These are phyloP conservation scores for Plasmodium yoelii DNA, from an alignment of 169 alveolate genomes.

Conservation along the genomic window DNA sequence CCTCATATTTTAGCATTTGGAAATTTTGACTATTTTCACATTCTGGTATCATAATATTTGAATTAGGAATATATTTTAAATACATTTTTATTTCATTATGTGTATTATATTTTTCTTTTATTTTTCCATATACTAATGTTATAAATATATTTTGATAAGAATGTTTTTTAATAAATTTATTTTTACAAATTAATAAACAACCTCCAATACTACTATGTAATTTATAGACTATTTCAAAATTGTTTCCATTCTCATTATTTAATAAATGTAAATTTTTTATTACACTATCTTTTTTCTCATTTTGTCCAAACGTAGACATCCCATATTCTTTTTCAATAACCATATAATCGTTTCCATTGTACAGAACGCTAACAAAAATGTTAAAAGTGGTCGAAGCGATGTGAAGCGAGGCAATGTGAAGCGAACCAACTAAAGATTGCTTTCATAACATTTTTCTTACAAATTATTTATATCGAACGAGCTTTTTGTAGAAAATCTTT, in stretches of 20 bases:
- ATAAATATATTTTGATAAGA: slow-evolving; percentile 37
- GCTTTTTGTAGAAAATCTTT: slow-evolving; percentile 23
- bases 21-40: slow-evolving; percentile 8
- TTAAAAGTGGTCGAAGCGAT: too few relatives aligned
- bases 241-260: background rate
- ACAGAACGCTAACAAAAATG: slow-evolving; percentile 8
- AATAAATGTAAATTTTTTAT: slow-evolving; percentile 11
- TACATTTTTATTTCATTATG: slow-evolving; percentile 18
- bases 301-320: slow-evolving; percentile 40
- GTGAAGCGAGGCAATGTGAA: too few relatives aligned
- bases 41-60: slow-evolving; percentile 49
- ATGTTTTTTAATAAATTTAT: slow-evolving; percentile 39
- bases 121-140: slow-evolving; percentile 46
- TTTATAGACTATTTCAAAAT: slow-evolving; percentile 19
- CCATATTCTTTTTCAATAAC: slow-evolving; percentile 50
- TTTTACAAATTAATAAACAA: slow-evolving; percentile 44
- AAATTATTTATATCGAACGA: slow-evolving; percentile 15
- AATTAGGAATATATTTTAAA: slow-evolving; percentile 41
- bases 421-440: too few relatives aligned
- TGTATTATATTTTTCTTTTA: slow-evolving; percentile 15
- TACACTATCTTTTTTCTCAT: slow-evolving; percentile 29
- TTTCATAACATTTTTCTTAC: background rate
- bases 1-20: slow-evolving; percentile 7
- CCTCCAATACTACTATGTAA: slow-evolving; percentile 37
- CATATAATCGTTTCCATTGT: slow-evolving; percentile 52